Percentiles rank a stretch among this genome's conserved stretches.
Conservation (phyloP, 768 basidiomycete species). For the Galerina marginata region DNA sequence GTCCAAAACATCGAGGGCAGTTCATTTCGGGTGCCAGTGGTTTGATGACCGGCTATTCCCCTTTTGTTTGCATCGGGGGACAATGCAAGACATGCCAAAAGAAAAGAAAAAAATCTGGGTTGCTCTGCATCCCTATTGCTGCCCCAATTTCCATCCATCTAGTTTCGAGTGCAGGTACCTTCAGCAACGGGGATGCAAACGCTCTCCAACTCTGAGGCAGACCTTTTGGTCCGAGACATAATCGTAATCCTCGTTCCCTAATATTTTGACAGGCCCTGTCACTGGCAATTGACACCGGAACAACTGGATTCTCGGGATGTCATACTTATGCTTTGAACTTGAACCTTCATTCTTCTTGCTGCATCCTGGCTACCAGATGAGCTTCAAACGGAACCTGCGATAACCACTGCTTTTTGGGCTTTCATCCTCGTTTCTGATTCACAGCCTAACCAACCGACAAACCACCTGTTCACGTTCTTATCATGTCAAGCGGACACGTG, state of each 20-base stretch:
- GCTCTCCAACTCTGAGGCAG: no score
- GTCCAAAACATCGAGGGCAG: no score
- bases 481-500: slow-evolving; percentile 20
- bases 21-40: no score
- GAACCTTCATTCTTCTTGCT: background rate
- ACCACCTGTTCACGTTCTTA: slow-evolving; percentile 9
- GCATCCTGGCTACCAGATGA: no score
- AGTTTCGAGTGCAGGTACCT: background rate
- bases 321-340: background rate
- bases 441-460: background rate
- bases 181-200: no score
- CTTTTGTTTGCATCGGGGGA: slow-evolving; percentile 1
- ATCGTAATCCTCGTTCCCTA: no score
- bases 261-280: no score
- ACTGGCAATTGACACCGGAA: background rate
- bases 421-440: background rate
- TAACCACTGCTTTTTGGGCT: background rate
- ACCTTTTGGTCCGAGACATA: no score
- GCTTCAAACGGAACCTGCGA: no score
- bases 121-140: background rate
- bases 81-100: background rate
- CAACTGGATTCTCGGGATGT: slow-evolving; percentile 2
- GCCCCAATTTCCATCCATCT: background rate
- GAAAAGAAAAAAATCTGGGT: background rate
- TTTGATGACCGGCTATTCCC: background rate